These are phyloP conservation scores for Wallacemonas collosoma DNA, from an alignment of 208 protist genomes.

Conservation along the genomic window DNA sequence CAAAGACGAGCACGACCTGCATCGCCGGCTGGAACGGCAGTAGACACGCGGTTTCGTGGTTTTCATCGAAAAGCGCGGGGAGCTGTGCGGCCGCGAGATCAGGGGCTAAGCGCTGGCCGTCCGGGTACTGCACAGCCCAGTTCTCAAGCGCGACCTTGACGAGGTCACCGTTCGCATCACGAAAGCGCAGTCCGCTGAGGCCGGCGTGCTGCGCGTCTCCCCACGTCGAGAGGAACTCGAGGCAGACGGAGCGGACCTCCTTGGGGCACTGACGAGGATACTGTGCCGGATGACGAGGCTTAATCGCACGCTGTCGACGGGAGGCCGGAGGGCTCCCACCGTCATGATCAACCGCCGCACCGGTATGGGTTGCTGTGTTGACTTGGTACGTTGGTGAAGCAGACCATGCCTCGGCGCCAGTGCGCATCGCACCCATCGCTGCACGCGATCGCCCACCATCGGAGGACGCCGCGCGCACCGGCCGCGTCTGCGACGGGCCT, in stretches of 20 bases:
- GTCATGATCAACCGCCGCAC: background rate
- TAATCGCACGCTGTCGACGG: slow-evolving; percentile 9
- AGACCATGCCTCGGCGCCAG: background rate
- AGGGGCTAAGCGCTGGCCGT: slow-evolving; percentile 17
- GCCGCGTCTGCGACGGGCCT: too few relatives aligned
- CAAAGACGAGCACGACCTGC: slow-evolving; percentile 63
- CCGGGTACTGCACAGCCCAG: slow-evolving; percentile 48
- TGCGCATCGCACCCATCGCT: background rate
- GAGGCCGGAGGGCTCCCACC: background rate
- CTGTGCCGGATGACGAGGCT: slow-evolving; percentile 4
- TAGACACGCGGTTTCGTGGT: slow-evolving; percentile 35
- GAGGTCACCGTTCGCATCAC: slow-evolving; percentile 45
- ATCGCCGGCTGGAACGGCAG: slow-evolving; percentile 56
- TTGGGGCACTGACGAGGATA: slow-evolving; percentile 30
- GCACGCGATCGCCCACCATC: background rate
- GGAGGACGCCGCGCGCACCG: slow-evolving; percentile 3
- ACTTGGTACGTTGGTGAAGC: background rate
- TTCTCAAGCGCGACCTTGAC: slow-evolving; percentile 27
- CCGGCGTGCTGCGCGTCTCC: slow-evolving; percentile 57
- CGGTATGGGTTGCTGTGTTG: background rate
- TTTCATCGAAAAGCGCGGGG: slow-evolving; percentile 46
- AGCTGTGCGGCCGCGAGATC: slow-evolving; percentile 12
- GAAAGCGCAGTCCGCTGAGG: slow-evolving; percentile 61
- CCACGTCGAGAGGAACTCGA: slow-evolving; percentile 73
- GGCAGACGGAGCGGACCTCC: slow-evolving; percentile 43